These are phyloP conservation scores for Agapanthus africanus DNA, from an alignment of 106 monocot genomes.

Conservation along the genomic window DNA sequence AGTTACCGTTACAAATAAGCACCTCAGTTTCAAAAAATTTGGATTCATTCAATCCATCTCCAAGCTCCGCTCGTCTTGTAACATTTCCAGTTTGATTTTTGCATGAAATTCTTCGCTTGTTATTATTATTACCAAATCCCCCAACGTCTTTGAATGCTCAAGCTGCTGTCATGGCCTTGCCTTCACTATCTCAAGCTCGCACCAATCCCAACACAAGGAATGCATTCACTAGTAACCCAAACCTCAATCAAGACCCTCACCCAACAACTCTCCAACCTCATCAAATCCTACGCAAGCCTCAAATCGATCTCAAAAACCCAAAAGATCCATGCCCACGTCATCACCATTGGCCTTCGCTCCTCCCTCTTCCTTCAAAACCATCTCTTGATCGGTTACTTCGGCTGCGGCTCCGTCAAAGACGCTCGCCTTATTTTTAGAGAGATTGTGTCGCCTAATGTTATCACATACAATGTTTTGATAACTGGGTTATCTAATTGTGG, in stretches of 20 bases:
- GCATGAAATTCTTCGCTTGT: no score
- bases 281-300: background rate
- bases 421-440: conserved; percentile 32
- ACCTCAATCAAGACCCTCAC: conserved; percentile 1
- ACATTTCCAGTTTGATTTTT: no score
- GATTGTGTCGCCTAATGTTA: conserved; percentile 39
- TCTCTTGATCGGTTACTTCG: conserved; percentile 49
- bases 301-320: conserved; percentile 1
- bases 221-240: no score
- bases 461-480: conserved; percentile 65
- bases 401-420: conserved; percentile 29
- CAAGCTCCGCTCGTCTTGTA: no score
- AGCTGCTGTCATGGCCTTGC: no score
- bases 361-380: conserved; percentile 71
- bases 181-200: no score
- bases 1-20: no score
- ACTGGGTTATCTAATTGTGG: conserved; percentile 40
- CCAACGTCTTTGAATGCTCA: no score
- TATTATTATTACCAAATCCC: no score
- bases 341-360: conserved; percentile 36
- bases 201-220: no score
- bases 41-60: no score
- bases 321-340: conserved; percentile 24
- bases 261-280: background rate
- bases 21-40: no score